Evolutionary conservation across 306 rosid species (phyloP), one percentile per base, ranked within the genome.

Genomic region (Ormosia semicastrata): DNA sequence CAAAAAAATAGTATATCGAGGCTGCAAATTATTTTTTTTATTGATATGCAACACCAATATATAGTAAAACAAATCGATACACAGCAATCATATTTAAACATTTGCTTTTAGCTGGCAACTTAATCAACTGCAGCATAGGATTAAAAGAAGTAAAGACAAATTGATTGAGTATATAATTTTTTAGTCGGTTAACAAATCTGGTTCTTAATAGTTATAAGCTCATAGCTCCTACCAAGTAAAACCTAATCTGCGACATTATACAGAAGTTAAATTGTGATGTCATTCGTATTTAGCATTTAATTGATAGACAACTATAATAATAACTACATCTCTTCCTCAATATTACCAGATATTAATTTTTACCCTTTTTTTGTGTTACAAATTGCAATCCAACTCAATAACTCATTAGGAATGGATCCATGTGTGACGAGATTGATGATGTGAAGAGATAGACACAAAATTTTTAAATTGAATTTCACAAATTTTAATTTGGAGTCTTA

Each of bases 151-250:
- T 8, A 54, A 69, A 24, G 75, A 73, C 32, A 63, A 54, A 62
- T n/a, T 43, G 39, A 78, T 67, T 54, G 47, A 40, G 36, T 14
- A 33, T 34, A 34, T 13, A 53, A 12, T 44, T 5, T 32, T 17
- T 7, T 69, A 52, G 77, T 44, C 77, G 81, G 65, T 58, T 54
- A 81, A 75, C 56, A 44, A 67, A 82, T 33, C 50, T 67, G 74
- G 62, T 47, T 70, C 77, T 43, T 59, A 60, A 11, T 59, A 7
- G 49, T 46, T 71, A 32, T 79, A 10, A 15, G 43, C 64, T 58
- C 41, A 5, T 14, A 41, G 36, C 68, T 17, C 30, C 49, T 3
- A 75, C 46, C 39, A 17, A 7, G 43, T 24, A 54, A 75, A 79
- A 54, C 71, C 71, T 69, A 57, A 57, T 70, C 47, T 69, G 53